A percentile compares a stretch with the other conserved stretches of the same genome.
Evolutionary conservation across 805 yeast species (phyloP).

Genomic region (Candida palmyrensis): DNA sequence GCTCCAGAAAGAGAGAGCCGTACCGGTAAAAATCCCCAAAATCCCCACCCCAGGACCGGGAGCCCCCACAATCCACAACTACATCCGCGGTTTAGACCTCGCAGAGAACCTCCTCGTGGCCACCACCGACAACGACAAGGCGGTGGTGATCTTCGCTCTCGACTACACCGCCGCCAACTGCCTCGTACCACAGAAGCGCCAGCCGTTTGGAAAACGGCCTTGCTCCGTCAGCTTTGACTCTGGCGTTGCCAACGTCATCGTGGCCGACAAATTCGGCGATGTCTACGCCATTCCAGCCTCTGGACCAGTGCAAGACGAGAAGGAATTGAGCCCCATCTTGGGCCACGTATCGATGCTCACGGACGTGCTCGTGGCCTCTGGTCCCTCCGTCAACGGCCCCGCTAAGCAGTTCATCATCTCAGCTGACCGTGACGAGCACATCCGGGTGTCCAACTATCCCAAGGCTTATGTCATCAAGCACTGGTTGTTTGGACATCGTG

Average conservation of each 20-base stretch:
- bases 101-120: constrained; percentile 54
- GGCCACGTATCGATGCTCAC: constrained; percentile 98
- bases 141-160: constrained; percentile 57
- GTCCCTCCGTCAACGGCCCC: constrained; percentile 25
- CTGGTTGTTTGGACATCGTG: constrained; percentile 82
- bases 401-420: constrained; percentile 61
- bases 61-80: constrained; percentile 61
- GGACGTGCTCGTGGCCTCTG: constrained; percentile 47
- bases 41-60: constrained; percentile 63
- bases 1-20: constrained; percentile 17
- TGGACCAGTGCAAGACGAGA: constrained; percentile 35
- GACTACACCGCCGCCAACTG: constrained; percentile 34
- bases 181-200: constrained; percentile 56
- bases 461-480: constrained; percentile 70
- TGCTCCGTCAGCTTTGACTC: constrained; percentile 62
- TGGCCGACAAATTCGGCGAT: constrained; percentile 97
- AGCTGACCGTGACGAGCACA: constrained; percentile 95
- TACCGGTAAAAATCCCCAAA: constrained; percentile 38
- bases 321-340: constrained; percentile 57
- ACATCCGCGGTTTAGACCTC: constrained; percentile 59
- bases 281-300: constrained; percentile 57
- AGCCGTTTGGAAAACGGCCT: constrained; percentile 89
- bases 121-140: constrained; percentile 80
- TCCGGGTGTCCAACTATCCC: constrained; percentile 78
- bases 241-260: constrained; percentile 47